These are phyloP conservation scores for Penicillium macrosclerotiorum DNA, from an alignment of 495 filamentous ascomycete species.

Conservation along the genomic window DNA sequence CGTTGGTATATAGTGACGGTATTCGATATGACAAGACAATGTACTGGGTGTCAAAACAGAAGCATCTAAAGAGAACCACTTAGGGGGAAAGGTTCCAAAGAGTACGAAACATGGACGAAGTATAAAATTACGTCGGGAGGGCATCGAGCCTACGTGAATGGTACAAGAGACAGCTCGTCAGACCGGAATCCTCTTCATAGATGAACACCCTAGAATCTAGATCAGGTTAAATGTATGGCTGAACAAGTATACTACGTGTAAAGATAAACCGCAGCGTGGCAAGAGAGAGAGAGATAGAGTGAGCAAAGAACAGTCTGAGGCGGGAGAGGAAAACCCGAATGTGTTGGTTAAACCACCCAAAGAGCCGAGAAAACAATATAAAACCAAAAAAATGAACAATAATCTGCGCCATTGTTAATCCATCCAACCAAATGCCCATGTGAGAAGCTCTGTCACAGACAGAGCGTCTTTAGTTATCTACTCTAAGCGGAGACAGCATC, in stretches of 20 bases:
- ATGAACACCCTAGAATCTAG: no score
- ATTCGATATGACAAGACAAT: no score
- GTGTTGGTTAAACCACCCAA: constrained; percentile 12
- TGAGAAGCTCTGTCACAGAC: constrained; percentile 20
- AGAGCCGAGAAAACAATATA: constrained; percentile 17
- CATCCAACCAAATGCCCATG: constrained; percentile 30
- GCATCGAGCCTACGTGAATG: no score
- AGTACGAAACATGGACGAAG: no score
- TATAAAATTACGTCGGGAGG: no score
- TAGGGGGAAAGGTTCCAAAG: no score
- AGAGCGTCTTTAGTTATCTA: constrained; percentile 15
- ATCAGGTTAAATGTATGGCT: constrained; percentile 27
- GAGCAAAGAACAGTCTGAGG: constrained; percentile 20
- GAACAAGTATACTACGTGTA: constrained; percentile 31
- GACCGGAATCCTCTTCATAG: no score
- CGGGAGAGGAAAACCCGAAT: constrained; percentile 13
- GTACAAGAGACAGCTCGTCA: no score
- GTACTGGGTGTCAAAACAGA: no score
- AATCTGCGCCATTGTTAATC: constrained; percentile 35
- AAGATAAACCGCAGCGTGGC: constrained; percentile 19
- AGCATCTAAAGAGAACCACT: no score
- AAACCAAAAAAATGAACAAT: constrained; percentile 20
- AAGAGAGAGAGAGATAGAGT: constrained; percentile 4
- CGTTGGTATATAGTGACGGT: no score
- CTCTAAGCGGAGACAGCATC: constrained; percentile 41